Evolutionary conservation across 345 rosid species (phyloP).

Genomic region (rapeseed (Brassica napus)): DNA sequence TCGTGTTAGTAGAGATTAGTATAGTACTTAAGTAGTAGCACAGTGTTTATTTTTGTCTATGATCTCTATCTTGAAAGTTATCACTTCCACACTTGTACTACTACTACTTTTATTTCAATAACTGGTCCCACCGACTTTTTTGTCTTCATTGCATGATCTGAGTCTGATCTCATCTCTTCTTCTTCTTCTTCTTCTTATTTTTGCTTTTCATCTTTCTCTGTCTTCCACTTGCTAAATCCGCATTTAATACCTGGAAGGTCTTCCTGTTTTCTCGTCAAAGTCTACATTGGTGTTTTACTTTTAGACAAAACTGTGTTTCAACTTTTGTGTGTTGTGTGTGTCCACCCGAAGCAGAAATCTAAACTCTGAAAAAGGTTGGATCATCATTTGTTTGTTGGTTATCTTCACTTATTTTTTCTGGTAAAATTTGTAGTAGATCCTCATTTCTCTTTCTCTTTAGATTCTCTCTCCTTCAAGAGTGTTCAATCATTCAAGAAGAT

Average conservation of each 20-base stretch:
- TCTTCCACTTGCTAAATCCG: slow-evolving; percentile 5
- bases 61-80: slow-evolving; percentile 19
- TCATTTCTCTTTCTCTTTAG: background rate
- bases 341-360: slow-evolving; percentile 30
- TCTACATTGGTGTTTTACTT: slow-evolving; percentile 14
- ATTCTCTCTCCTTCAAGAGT: slow-evolving; percentile 12
- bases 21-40: background rate
- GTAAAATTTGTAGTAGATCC: slow-evolving; percentile 13
- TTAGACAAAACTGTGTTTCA: slow-evolving; percentile 6
- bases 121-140: slow-evolving; percentile 40
- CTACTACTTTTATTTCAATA: background rate
- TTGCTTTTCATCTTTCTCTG: background rate
- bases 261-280: slow-evolving; percentile 14
- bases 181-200: slow-evolving; percentile 8
- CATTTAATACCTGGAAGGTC: slow-evolving; percentile 17
- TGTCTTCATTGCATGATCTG: slow-evolving; percentile 38
- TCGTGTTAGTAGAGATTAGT: background rate
- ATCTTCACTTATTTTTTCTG: slow-evolving; percentile 27
- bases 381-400: slow-evolving; percentile 35
- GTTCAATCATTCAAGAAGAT: slow-evolving; percentile 7
- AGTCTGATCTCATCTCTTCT: slow-evolving; percentile 11
- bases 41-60: slow-evolving; percentile 27
- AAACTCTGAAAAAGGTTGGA: slow-evolving; percentile 26
- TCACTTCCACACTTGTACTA: slow-evolving; percentile 21
- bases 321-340: slow-evolving; percentile 13